phyloP scores from a whole-genome alignment of 768 basidiomycete species.

The Rhizopogon sp. region DNA sequence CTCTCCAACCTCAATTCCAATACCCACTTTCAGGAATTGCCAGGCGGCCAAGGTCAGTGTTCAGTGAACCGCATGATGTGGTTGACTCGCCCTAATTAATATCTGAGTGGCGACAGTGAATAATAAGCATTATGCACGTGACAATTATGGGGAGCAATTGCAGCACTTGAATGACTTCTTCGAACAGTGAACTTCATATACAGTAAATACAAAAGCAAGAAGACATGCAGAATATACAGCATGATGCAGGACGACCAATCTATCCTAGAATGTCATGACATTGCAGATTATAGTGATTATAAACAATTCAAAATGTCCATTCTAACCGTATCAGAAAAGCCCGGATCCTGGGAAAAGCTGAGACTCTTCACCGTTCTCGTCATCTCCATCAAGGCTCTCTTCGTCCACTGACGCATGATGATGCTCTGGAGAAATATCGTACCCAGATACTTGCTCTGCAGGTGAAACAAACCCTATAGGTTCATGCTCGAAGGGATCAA shows the following conservation, averaged over 20 bases:
- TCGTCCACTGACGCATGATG: constrained; percentile 23
- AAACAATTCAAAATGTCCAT: not conserved
- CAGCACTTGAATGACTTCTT: not conserved
- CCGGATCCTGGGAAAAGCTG: constrained; percentile 41
- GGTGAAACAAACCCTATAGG: constrained; percentile 15
- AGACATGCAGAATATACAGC: constrained; percentile 7
- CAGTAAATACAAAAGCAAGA: constrained; percentile 18
- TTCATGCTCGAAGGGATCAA: constrained; percentile 29
- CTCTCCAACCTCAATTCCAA: too few species aligned
- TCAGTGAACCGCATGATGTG: constrained; percentile 16
- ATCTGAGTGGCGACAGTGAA: too few species aligned
- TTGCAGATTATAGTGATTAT: not conserved
- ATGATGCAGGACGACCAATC: constrained; percentile 8
- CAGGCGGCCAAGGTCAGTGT: constrained; percentile 17
- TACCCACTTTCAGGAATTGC: not conserved
- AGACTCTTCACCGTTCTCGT: constrained; percentile 25
- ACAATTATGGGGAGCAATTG: too few species aligned
- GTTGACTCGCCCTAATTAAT: too few species aligned
- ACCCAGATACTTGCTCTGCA: constrained; percentile 7
- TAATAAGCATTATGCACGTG: too few species aligned
- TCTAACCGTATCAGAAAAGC: constrained; percentile 25
- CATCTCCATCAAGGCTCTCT: constrained; percentile 11
- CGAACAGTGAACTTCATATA: constrained; percentile 1
- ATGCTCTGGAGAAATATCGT: constrained; percentile 15
- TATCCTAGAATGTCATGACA: constrained; percentile 4